Base-by-base conservation (phyloP, 768 basidiomycete genomes). In the Leccinum ochraceum region DNA sequence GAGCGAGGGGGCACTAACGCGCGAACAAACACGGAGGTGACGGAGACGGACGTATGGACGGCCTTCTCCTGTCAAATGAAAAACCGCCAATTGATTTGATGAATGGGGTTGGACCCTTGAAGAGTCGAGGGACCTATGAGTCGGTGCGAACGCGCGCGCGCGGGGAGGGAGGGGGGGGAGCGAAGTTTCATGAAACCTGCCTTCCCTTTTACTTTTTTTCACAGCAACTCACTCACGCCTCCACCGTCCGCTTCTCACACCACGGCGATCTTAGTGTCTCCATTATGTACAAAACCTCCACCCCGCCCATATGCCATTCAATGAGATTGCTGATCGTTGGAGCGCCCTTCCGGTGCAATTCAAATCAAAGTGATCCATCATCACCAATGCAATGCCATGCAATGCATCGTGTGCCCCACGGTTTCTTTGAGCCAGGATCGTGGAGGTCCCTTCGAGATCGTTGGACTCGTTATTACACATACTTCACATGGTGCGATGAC, bases 171-270 rank as follows among this genome's bases (percentile, higher is more conserved):
- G 44, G 11, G 44, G 0, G 6, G 37, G 7, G 49, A n/a, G 26
- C 26, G 49, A 50, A 50, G 64, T 57, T 61, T 62, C 55, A 66
- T 53, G 42, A 60, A 22, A 46, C 9, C 20, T 11, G 20, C 34
- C 24, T 4, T 30, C 52, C 5, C 48, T 49, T 34, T 28, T 61
- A 55, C 34, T 36, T 22, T 46, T 42, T 46, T 46, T 46, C 44
- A 46, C 44, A 46, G 44, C 44, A 46, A 46, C 44, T n/a, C 6
- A 46, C 63, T 62, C 63, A 64, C 63, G 50, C 59, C 44, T 48
- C 54, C 28, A n/a, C 20, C 42, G 3, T 57, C 44, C 60, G 55
- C 36, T 61, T 70, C 69, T 70, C 69, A 70, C 69, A 70, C 71
- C n/a, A 54, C 69, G 68, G 69, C 58, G 68, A 72, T 57, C 67